Percentiles rank a stretch among this genome's conserved stretches.
These are phyloP conservation scores for Penicillium herquei DNA, from an alignment of 495 filamentous ascomycete species.

Conservation along the genomic window DNA sequence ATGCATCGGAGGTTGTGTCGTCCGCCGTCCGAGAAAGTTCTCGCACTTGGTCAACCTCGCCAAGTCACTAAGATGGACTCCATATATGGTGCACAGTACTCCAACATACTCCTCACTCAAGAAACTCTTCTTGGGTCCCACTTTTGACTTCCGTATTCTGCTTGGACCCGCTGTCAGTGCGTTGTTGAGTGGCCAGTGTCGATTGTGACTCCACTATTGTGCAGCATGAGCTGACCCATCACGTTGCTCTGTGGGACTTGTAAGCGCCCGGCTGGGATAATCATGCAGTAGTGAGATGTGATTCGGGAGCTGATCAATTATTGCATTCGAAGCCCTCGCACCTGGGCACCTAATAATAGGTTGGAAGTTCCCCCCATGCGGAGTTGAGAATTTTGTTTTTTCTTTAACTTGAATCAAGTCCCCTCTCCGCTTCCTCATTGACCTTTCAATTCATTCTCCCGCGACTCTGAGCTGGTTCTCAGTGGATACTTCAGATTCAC, in stretches of 20 bases:
- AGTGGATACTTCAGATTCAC: background rate
- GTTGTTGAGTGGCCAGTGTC: slow-evolving; percentile 8
- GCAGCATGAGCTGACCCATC: slow-evolving; percentile 9
- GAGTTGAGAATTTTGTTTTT: background rate
- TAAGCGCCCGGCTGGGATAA: slow-evolving; percentile 25
- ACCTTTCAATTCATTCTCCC: background rate
- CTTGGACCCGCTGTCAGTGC: slow-evolving; percentile 11
- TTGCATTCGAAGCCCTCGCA: background rate
- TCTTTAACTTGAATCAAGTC: background rate
- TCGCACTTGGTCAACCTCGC: too few species aligned
- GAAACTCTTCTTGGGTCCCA: background rate
- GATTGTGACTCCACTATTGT: slow-evolving; percentile 1
- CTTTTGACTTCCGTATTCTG: background rate
- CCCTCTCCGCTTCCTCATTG: background rate
- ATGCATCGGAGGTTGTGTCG: too few species aligned
- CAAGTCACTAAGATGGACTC: too few species aligned
- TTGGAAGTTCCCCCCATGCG: slow-evolving; percentile 5
- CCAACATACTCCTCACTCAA: too few species aligned
- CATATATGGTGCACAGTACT: too few species aligned
- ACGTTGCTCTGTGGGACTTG: slow-evolving; percentile 6
- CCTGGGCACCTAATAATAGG: slow-evolving; percentile 16
- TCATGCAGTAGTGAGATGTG: slow-evolving; percentile 25
- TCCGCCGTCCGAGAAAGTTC: background rate
- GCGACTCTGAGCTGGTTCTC: background rate
- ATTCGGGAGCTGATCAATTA: slow-evolving; percentile 7